A percentile compares a stretch with the other conserved stretches of the same genome.
Conservation (phyloP, 768 basidiomycete genomes). For the Collybiopsis confluens region DNA sequence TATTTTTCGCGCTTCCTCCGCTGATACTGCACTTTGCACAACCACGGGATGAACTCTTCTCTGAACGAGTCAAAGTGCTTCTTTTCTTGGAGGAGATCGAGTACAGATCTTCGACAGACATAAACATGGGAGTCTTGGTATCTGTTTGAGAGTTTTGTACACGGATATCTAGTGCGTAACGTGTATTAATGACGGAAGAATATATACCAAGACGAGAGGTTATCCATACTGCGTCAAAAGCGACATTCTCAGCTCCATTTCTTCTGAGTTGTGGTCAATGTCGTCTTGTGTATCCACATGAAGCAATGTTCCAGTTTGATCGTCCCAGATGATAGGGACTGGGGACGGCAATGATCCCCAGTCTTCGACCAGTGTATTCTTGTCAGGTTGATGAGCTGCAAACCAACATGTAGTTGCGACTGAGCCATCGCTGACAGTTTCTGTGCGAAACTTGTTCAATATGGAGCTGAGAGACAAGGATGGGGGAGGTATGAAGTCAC, state of each 20-base stretch:
- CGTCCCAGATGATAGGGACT: conserved; percentile 65
- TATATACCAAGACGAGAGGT: background rate
- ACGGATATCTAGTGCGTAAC: conserved; percentile 57
- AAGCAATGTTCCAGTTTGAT: conserved; percentile 58
- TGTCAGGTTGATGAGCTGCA: conserved; percentile 45
- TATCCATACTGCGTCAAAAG: conserved; percentile 58
- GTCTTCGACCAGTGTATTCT: conserved; percentile 55
- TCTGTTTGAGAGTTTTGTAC: conserved; percentile 58
- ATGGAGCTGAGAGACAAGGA: conserved; percentile 64
- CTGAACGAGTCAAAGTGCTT: conserved; percentile 74
- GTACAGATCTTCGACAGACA: conserved; percentile 70
- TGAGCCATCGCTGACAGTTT: conserved; percentile 57
- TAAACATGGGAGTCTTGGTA: conserved; percentile 90
- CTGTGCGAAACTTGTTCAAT: conserved; percentile 79
- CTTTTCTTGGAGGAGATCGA: conserved; percentile 69
- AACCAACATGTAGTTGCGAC: conserved; percentile 71
- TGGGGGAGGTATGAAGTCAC: conserved; percentile 83
- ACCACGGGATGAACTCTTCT: conserved; percentile 90
- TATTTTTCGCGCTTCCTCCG: conserved; percentile 57
- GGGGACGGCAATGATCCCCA: conserved; percentile 50
- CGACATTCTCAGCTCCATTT: conserved; percentile 71
- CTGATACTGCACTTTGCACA: conserved; percentile 83
- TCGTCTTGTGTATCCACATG: conserved; percentile 72
- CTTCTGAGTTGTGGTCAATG: conserved; percentile 62
- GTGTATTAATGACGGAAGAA: background rate